Base-by-base conservation (phyloP, 2,329 filamentous ascomycete genomes). In the Canariomyces notabilis region DNA sequence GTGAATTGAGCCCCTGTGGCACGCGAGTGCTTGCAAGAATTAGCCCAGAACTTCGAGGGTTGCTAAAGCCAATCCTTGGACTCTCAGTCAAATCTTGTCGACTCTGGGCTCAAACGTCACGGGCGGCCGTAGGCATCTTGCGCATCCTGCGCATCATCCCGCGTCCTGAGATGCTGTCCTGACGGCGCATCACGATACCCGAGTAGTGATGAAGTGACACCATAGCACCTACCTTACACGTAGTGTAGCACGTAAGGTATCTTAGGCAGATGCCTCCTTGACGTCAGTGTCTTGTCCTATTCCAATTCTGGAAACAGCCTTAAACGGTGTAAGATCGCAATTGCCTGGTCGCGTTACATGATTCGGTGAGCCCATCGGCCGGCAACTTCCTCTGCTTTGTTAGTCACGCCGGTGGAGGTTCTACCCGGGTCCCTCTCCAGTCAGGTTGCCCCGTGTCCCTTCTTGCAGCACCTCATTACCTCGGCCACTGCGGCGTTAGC, bases 401-500 rank as follows among this genome's bases (percentile, higher is more conserved):
- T 46, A 54, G 51, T 54, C 51, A 54, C 51, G 51, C 51, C 51
- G 51, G 35, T 19, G 39, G 46, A 42, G 51, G 20, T 44, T 48
- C 38, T 36, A n/a, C 26, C 51, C 49, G 49, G 49, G 31, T 37
- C 37, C 29, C 21, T 40, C 22, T 51, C 35, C 45, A 51, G 51
- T 49, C 19, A 53, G 31, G 37, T 40, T 29, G 33, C 37, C 23
- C 26, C 37, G 40, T 32, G 36, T 40, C 37, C 45, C 39, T 50
- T 46, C 34, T 32, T 37, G 21, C 41, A 4, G 23, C 14, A 42
- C 37, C 35, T 19, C 42, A n/a, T n/a, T 38, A 42, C 42, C 26
- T 31, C 15, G 21, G 38, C 18, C 12, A 22, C 38, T 46, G 47
- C 47, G 47, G 47, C 42, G 38, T 21, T 42, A 33, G 16, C 29